phyloP scores from a whole-genome alignment of 805 yeast species.

The Kodamaea kakaduensis region DNA sequence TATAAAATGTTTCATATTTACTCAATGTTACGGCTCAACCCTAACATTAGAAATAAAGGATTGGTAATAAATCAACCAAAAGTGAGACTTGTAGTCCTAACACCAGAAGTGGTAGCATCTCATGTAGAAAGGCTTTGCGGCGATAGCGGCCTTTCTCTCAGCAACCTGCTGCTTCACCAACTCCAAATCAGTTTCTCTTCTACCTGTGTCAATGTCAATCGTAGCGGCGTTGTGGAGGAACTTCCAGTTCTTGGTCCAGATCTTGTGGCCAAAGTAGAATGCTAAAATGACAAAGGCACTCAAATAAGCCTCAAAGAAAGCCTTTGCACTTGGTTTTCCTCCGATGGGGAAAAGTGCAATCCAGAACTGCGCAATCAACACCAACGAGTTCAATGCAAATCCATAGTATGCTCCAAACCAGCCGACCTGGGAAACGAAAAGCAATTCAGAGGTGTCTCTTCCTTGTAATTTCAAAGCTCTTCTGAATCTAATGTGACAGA shows the following conservation, averaged over 20 bases:
- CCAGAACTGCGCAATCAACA: constrained; percentile 40
- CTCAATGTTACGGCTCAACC: too few relatives aligned
- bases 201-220: constrained; percentile 60
- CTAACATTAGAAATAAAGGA: too few relatives aligned
- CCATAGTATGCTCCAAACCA: constrained; percentile 33
- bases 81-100: too few relatives aligned
- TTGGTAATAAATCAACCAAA: too few relatives aligned
- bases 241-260: constrained; percentile 44
- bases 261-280: constrained; percentile 44
- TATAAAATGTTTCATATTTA: too few relatives aligned
- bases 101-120: constrained; percentile 57
- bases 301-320: constrained; percentile 43
- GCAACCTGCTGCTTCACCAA: constrained; percentile 50
- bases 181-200: constrained; percentile 56
- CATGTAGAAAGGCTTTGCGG: constrained; percentile 41
- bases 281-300: constrained; percentile 44
- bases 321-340: constrained; percentile 29
- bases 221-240: constrained; percentile 41
- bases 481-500: constrained; percentile 61
- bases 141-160: constrained; percentile 50
- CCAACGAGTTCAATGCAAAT: constrained; percentile 26
- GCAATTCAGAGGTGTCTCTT: constrained; percentile 31
- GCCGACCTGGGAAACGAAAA: constrained; percentile 36
- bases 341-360: constrained; percentile 35
- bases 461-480: constrained; percentile 54